Base-by-base conservation (phyloP, 108 stramenopile genomes). In the Heterococcus sp. region DNA sequence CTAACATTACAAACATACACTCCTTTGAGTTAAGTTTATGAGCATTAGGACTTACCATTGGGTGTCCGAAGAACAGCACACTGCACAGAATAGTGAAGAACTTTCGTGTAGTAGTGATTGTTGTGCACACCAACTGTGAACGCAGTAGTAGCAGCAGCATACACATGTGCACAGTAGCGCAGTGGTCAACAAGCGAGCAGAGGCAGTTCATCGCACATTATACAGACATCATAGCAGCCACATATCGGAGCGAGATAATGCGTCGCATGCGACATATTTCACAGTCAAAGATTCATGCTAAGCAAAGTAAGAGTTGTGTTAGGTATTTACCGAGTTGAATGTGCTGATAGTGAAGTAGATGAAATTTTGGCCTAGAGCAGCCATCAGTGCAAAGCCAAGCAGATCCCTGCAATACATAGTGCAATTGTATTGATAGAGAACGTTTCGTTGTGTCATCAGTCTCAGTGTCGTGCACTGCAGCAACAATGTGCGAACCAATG, bases 291-390 rank as follows among this genome's bases (percentile, higher is more conserved):
- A n/a, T n/a, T n/a, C n/a, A n/a, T n/a, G n/a, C n/a, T n/a, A n/a
- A n/a, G n/a, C n/a, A n/a, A n/a, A n/a, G n/a, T n/a, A n/a, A n/a
- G n/a, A n/a, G n/a, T n/a, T n/a, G n/a, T n/a, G n/a, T n/a, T n/a
- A n/a, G 8, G 46, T 58, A 21, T 21, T 58, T 58, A 58, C 46
- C 28, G 98, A 94, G 83, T 96, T 96, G 85, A 97, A 97, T 89
- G 92, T 93, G 78, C 93, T 91, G 91, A 99, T 95, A 35, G 95
- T 97, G 89, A 93, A 95, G 84, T 97, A 99, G 89, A 99, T 97
- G 89, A 97, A 97, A 74, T 92, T 93, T 87, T 99, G 98, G 2
- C 98, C 98, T 35, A 95, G 88, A 11, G 98, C 96, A 2, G 76
- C 69, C 5, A 70, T 68, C 32, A 78, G 32, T 11, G 76, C 68